Percentiles rank a stretch among this genome's conserved stretches.
Evolutionary conservation across 352 stramenopile species (phyloP).

Genomic region (Pythium dissimile): DNA sequence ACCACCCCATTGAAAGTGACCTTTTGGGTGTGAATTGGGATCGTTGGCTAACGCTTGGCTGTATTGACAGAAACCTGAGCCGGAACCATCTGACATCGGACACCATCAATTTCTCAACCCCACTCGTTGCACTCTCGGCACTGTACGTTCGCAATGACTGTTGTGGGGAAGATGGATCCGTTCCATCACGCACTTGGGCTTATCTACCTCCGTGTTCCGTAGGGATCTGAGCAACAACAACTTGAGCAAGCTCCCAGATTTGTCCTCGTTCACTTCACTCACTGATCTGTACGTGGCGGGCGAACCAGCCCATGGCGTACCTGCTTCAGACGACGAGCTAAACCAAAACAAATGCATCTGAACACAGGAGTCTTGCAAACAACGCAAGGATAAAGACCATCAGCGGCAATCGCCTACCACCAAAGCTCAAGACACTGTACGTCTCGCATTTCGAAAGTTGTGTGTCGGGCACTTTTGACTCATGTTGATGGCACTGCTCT

Average conservation of each 20-base stretch:
- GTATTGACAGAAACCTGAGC: slow-evolving; percentile 32
- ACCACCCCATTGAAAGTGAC: not conserved
- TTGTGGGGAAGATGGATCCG: too few species aligned
- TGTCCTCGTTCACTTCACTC: slow-evolving; percentile 46
- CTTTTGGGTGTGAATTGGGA: not conserved
- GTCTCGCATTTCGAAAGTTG: too few species aligned
- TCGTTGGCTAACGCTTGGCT: not conserved
- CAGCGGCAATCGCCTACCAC: slow-evolving; percentile 42
- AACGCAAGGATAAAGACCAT: slow-evolving; percentile 50
- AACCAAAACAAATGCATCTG: too few species aligned
- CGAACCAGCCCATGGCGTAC: too few species aligned
- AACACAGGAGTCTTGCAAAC: slow-evolving; percentile 58
- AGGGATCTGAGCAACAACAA: slow-evolving; percentile 64
- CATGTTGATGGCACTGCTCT: too few species aligned
- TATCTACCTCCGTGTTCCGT: too few species aligned
- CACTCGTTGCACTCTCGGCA: slow-evolving; percentile 37
- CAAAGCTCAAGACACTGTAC: slow-evolving; percentile 22
- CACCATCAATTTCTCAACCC: slow-evolving; percentile 43
- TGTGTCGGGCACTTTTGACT: too few species aligned
- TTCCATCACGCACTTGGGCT: too few species aligned
- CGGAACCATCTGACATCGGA: slow-evolving; percentile 48
- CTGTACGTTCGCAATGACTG: too few species aligned
- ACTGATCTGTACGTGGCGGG: slow-evolving; percentile 58
- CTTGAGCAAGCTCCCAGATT: slow-evolving; percentile 41
- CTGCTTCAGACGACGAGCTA: too few species aligned